Conservation (phyloP, 2,329 filamentous ascomycete genomes). For the Mycocentrospora acerina region DNA sequence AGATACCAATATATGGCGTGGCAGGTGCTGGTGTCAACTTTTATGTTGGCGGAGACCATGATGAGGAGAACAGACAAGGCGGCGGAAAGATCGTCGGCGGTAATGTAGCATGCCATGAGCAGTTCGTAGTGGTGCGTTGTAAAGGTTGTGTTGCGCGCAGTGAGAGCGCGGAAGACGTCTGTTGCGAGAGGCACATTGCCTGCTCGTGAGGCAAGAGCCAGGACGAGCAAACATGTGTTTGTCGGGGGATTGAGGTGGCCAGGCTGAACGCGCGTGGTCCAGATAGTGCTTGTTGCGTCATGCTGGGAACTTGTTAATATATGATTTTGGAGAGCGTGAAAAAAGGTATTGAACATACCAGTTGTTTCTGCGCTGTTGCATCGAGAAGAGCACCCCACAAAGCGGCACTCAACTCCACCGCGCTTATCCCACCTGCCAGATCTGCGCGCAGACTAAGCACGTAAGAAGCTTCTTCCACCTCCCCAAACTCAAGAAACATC, state of each 20-base stretch:
- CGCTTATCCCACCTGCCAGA: slow-evolving; percentile 23
- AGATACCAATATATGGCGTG: slow-evolving; percentile 63
- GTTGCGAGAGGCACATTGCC: slow-evolving; percentile 70
- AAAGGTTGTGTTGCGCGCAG: slow-evolving; percentile 59
- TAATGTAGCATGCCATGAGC: slow-evolving; percentile 70
- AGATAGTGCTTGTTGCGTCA: slow-evolving; percentile 67
- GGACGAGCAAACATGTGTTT: slow-evolving; percentile 65
- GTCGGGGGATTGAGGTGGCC: slow-evolving; percentile 64
- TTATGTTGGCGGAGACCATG: slow-evolving; percentile 66
- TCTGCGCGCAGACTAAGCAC: slow-evolving; percentile 58
- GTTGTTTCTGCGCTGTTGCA: slow-evolving; percentile 64
- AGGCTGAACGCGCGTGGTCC: slow-evolving; percentile 65
- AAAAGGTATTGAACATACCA: slow-evolving; percentile 44
- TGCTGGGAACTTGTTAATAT: slow-evolving; percentile 47
- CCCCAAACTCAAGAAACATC: slow-evolving; percentile 68
- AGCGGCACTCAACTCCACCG: slow-evolving; percentile 47
- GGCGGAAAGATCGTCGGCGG: slow-evolving; percentile 60
- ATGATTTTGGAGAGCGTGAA: not conserved
- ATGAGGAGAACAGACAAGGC: slow-evolving; percentile 71
- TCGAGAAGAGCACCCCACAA: slow-evolving; percentile 77
- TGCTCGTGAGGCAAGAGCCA: slow-evolving; percentile 70
- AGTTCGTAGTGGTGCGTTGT: slow-evolving; percentile 75
- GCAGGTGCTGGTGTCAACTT: slow-evolving; percentile 61
- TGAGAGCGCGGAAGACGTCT: slow-evolving; percentile 68
- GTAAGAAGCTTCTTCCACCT: slow-evolving; percentile 74